Evolutionary conservation across 441 rosid genomes (phyloP).

Genomic region (Euphorbia celastroides): DNA sequence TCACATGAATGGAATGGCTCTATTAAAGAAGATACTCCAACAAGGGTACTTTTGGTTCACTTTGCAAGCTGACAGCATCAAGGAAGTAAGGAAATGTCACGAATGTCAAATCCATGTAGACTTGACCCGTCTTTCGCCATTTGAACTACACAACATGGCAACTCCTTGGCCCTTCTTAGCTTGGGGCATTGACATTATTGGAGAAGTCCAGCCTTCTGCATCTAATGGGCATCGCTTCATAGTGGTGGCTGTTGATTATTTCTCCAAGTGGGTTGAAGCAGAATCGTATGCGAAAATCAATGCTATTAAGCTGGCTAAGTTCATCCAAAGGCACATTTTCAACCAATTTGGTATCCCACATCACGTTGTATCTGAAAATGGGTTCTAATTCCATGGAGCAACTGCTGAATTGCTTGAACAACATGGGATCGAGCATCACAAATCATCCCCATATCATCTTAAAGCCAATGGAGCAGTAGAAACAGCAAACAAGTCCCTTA

Average conservation of each 20-base stretch:
- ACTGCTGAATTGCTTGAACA: no score
- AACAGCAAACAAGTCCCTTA: neutral
- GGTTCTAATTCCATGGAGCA: no score
- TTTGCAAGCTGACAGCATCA: no score
- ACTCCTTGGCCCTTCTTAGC: neutral
- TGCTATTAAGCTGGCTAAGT: neutral
- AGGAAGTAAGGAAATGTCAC: neutral
- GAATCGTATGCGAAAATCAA: neutral
- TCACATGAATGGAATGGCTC: no score
- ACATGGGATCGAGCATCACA: neutral
- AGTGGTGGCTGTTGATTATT: neutral
- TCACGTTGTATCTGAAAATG: no score
- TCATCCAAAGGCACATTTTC: neutral
- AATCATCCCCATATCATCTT: neutral
- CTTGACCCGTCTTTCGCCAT: neutral
- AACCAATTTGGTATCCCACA: no score
- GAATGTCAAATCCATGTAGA: neutral
- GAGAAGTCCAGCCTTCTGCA: neutral
- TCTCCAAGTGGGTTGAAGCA: neutral
- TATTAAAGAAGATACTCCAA: no score
- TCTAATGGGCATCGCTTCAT: neutral
- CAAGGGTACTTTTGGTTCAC: no score
- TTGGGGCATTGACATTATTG: neutral
- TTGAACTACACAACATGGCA: neutral
- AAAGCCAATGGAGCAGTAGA: neutral